These are phyloP conservation scores for Globisporangium heterothallicum DNA, from an alignment of 352 stramenopile species.

Conservation along the genomic window DNA sequence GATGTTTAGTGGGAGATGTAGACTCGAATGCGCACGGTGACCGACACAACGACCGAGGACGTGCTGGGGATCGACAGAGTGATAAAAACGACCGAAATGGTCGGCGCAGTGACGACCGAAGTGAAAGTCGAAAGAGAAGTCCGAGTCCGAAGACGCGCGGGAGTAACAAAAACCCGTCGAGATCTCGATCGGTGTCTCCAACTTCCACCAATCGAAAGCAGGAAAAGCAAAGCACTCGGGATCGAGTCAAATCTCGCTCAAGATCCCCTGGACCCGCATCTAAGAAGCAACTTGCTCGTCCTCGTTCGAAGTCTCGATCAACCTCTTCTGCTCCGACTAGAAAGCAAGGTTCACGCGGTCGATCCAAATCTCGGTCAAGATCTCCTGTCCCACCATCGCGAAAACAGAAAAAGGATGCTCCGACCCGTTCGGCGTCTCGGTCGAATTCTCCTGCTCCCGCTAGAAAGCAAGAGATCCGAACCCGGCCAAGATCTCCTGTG, in stretches of 20 bases:
- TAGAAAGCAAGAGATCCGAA: neutral
- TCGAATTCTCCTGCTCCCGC: slow-evolving; percentile 5
- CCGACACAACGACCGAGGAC: slow-evolving; percentile 13
- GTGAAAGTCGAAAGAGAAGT: slow-evolving; percentile 21
- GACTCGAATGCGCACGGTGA: slow-evolving; percentile 22
- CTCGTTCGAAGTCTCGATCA: slow-evolving; percentile 4
- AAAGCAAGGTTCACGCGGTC: slow-evolving; percentile 13
- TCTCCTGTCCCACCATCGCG: slow-evolving; percentile 22
- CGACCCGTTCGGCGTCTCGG: slow-evolving; percentile 1
- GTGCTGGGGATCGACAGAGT: slow-evolving; percentile 5
- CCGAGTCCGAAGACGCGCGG: slow-evolving; percentile 19
- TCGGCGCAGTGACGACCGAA: slow-evolving; percentile 5
- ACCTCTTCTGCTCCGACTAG: neutral
- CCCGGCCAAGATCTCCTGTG: neutral
- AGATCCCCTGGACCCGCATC: slow-evolving; percentile 21
- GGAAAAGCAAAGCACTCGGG: slow-evolving; percentile 16
- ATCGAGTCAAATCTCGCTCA: slow-evolving; percentile 21
- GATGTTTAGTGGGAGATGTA: slow-evolving; percentile 16
- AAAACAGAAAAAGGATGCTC: slow-evolving; percentile 4
- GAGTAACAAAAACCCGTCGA: slow-evolving; percentile 10
- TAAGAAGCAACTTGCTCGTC: slow-evolving; percentile 13
- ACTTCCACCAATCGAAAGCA: neutral
- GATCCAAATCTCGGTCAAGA: slow-evolving; percentile 23
- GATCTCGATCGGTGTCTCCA: slow-evolving; percentile 25
- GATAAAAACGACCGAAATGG: neutral